Base-by-base conservation (phyloP, 495 filamentous ascomycete species). In the Daldinia caldariorum region DNA sequence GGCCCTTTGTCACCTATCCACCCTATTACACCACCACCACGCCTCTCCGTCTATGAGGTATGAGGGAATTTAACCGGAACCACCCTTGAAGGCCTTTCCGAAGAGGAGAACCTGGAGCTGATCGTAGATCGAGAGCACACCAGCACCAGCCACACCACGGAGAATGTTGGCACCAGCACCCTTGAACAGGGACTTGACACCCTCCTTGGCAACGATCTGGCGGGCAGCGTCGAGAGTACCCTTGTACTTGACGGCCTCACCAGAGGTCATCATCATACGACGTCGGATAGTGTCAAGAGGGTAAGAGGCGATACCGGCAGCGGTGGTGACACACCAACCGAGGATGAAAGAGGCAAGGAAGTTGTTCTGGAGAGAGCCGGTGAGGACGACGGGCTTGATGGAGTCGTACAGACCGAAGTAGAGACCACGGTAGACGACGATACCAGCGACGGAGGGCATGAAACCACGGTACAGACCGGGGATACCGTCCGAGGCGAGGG, bases 361-460 rank as follows among this genome's bases (percentile, higher is more conserved):
- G 90, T 93, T 97, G 86, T 93, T 93, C 86, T 93, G 90, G 77
- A 99, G 94, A 79, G 87, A 67, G 79, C 95, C 95, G 80, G 91
- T 88, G 58, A 99, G 92, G 84, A 97, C 81, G 83, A 97, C 92
- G 75, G 95, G 95, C 93, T 99, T 99, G 88, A 99, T 90, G 74
- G 95, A 99, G 86, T 98, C 95, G 94, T 99, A 98, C 91, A 99
- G 92, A 80, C 95, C 95, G 91, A 99, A 99, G 93, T 99, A 99
- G 74, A 99, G 93, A 97, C 95, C 95, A 92, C 95, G 96, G 91
- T 99, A 99, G 83, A 99, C 96, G 81, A 98, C 83, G 82, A 99
- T 99, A 88, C 95, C 95, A 83, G 90, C 87, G 79, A 99, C 95
- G 76, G 96, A 99, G 81, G 96, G 96, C 87, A 92, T 92, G 91